Evolutionary conservation across 2,329 filamentous ascomycete species (phyloP), one percentile per base, ranked within the genome.

Genomic region (Trichoderma sp.): DNA sequence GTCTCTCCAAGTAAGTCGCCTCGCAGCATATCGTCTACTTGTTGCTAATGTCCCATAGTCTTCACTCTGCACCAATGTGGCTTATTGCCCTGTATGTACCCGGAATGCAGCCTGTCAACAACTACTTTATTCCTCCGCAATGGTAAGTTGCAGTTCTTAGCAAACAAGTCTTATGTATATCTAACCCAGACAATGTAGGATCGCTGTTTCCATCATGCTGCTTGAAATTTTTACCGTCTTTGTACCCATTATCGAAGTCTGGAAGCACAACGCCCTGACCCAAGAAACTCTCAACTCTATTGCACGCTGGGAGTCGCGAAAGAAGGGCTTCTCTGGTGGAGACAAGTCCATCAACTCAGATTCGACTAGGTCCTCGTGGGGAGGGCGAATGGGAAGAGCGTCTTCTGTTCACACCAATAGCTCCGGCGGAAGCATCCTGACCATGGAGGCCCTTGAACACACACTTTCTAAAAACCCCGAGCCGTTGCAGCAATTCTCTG

Each of bases 11-110:
- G 84, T 86, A 76, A 72, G 81, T 79, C 28, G 69, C 56, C 58
- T 57, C 72, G 56, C 65, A 34, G 24, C 6, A 24, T 53, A 61
- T 56, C 32, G 11, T n/a, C 15, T 21, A 28, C 12, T 26, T 24
- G 36, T 58, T 21, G 24, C 68, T 71, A 74, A 64, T 56, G 5
- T 15, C 11, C 6, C 6, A 61, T 36, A 90, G 88, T 71, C 84
- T 92, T 24, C 89, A 87, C 70, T 90, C 89, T 26, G 88, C 89
- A 9, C 91, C 91, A 0, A 85, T 92, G 82, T 92, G 90, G 90
- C 84, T 92, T 47, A 80, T 90, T 28, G 90, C 88, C 70, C 81
- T 89, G 15, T 85, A 87, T 72, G 83, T 83, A 3, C 85, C 87
- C 6, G 82, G 74, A 9, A 86, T 90, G 82, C 82, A 79, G 2